Conservation (phyloP, 768 basidiomycete genomes). For the Candolleomyces efflorescens region DNA sequence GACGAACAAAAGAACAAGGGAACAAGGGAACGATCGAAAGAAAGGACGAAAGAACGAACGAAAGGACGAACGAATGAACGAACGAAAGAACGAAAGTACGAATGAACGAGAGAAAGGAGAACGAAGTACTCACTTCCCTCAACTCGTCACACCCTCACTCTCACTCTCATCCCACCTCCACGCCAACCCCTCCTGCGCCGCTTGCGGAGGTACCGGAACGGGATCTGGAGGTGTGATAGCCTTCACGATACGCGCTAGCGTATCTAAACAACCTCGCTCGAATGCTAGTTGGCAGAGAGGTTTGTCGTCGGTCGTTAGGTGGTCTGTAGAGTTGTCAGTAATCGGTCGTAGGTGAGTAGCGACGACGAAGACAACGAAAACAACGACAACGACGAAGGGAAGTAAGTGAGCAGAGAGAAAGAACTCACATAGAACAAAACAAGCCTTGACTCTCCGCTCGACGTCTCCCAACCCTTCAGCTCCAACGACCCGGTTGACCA, state of each 20-base stretch:
- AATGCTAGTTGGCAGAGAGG: constrained; percentile 63
- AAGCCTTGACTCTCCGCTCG: constrained; percentile 56
- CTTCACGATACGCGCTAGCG: constrained; percentile 47
- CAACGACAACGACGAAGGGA: too few species aligned
- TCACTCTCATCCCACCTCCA: too few species aligned
- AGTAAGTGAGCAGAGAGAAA: neutral
- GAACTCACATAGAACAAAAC: constrained; percentile 69
- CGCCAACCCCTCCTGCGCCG: neutral
- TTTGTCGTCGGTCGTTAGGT: constrained; percentile 69
- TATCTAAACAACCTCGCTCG: constrained; percentile 63
- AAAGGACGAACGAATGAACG: too few species aligned
- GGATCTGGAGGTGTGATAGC: constrained; percentile 46
- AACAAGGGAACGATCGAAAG: too few species aligned
- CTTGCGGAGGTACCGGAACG: neutral
- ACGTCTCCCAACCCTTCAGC: constrained; percentile 35
- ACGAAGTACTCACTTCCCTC: too few species aligned
- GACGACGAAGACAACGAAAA: too few species aligned
- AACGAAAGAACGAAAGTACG: too few species aligned
- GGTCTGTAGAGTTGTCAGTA: constrained; percentile 45
- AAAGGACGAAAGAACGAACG: too few species aligned
- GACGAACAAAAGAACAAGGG: too few species aligned
- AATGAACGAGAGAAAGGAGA: too few species aligned
- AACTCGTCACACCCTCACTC: too few species aligned
- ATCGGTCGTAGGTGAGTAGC: too few species aligned
- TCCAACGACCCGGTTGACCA: constrained; percentile 56